Conservation (phyloP, 1,284 basidiomycete species). For the Fereydounia khargensis region DNA sequence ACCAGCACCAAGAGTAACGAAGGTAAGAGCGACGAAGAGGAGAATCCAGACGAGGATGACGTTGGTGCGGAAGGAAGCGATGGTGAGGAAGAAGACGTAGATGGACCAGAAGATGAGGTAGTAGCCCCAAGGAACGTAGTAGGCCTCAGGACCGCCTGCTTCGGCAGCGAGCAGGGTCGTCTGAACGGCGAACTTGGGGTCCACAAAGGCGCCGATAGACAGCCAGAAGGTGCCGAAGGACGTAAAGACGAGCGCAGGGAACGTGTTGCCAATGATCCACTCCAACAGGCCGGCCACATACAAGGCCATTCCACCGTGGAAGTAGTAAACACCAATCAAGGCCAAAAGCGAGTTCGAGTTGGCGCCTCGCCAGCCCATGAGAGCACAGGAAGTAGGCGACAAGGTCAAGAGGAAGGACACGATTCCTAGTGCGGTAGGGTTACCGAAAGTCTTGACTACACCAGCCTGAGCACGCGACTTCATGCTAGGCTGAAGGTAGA, state of each 20-base stretch:
- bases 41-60: constrained; percentile 37
- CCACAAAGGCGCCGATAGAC: constrained; percentile 18
- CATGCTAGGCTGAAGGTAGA: constrained; percentile 35
- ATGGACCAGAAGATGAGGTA: constrained; percentile 36
- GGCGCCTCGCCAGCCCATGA: constrained; percentile 39
- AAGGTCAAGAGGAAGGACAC: constrained; percentile 40
- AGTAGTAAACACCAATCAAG: constrained; percentile 28
- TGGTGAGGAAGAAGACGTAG: constrained; percentile 33
- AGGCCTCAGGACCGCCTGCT: constrained; percentile 5
- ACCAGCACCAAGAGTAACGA: constrained; percentile 17
- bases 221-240: constrained; percentile 41
- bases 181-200: constrained; percentile 17
- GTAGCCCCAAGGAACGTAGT: constrained; percentile 24
- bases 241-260: constrained; percentile 36
- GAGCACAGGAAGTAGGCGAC: constrained; percentile 23
- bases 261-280: constrained; percentile 38
- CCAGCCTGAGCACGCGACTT: constrained; percentile 13
- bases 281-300: constrained; percentile 20
- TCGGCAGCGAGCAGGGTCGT: constrained; percentile 11
- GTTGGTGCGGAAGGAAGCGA: constrained; percentile 36
- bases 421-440: constrained; percentile 36
- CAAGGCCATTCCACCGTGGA: constrained; percentile 23
- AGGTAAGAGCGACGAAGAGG: constrained; percentile 35
- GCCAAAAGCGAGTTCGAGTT: constrained; percentile 23
- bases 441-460: constrained; percentile 39